Conservation (phyloP, 371 early-diverging fungal species). For the Mucor plumbeus region DNA sequence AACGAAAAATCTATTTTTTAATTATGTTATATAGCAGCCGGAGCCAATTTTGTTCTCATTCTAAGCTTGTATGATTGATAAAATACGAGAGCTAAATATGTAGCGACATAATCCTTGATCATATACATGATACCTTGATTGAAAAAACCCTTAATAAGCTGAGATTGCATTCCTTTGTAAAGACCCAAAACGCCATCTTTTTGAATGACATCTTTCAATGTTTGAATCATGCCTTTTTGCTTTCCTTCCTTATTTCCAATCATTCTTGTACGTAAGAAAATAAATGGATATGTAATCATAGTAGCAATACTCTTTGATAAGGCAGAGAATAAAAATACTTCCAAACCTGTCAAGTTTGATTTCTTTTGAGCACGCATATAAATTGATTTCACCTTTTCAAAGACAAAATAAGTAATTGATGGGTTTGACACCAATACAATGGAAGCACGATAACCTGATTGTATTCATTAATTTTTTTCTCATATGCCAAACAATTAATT, state of each 20-base stretch:
- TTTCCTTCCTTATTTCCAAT: constrained; percentile 26
- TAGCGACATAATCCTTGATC: constrained; percentile 68
- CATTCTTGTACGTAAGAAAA: constrained; percentile 60
- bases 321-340: constrained; percentile 65
- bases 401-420: constrained; percentile 66
- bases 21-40: background rate
- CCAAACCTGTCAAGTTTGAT: constrained; percentile 42
- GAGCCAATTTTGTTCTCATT: constrained; percentile 22
- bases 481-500: background rate
- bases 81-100: constrained; percentile 57
- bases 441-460: constrained; percentile 61
- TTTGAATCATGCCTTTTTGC: constrained; percentile 45
- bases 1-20: background rate
- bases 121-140: constrained; percentile 69
- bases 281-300: constrained; percentile 65
- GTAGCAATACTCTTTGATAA: constrained; percentile 62
- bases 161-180: constrained; percentile 62
- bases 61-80: constrained; percentile 43
- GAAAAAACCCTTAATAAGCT: constrained; percentile 68
- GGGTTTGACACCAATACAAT: constrained; percentile 63
- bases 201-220: constrained; percentile 47
- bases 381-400: constrained; percentile 57
- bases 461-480: background rate
- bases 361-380: constrained; percentile 39
- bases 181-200: constrained; percentile 55